A percentile compares a stretch with the other conserved stretches of the same genome.
phyloP scores from a whole-genome alignment of 441 rosid species.

The Pelargonium exstipulatum region DNA sequence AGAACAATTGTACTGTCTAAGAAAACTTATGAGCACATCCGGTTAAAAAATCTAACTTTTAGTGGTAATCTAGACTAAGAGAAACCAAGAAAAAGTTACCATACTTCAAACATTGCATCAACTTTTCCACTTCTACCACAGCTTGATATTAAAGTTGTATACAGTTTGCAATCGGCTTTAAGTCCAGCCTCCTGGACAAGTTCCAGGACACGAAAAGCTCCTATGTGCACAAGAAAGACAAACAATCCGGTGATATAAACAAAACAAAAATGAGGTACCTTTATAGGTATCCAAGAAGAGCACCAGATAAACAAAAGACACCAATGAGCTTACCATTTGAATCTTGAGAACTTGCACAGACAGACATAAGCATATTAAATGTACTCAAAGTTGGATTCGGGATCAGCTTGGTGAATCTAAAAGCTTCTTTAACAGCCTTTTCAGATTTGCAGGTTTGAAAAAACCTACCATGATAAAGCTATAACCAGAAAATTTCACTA shows the following conservation, averaged over 20 bases:
- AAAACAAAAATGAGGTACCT: neutral
- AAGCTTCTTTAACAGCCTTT: slow-evolving; percentile 74
- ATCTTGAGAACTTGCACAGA: slow-evolving; percentile 72
- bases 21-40: neutral
- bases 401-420: slow-evolving; percentile 73
- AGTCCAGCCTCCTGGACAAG: slow-evolving; percentile 64
- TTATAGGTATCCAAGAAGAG: neutral
- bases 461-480: slow-evolving; percentile 84
- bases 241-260: slow-evolving; percentile 13
- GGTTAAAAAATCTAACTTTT: neutral
- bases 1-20: neutral
- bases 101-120: slow-evolving; percentile 90
- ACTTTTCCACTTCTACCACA: slow-evolving; percentile 92
- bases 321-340: slow-evolving; percentile 47
- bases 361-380: slow-evolving; percentile 90
- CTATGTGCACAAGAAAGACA: slow-evolving; percentile 33
- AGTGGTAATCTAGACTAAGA: slow-evolving; percentile 19
- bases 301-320: slow-evolving; percentile 3
- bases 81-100: slow-evolving; percentile 25
- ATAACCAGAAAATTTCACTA: slow-evolving; percentile 24
- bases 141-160: slow-evolving; percentile 83
- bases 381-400: slow-evolving; percentile 82
- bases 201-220: slow-evolving; percentile 63
- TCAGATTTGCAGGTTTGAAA: slow-evolving; percentile 60
- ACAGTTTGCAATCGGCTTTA: slow-evolving; percentile 78